Conservation (phyloP, 192 early-diverging fungal species). For the Backusella tarrabulga region DNA sequence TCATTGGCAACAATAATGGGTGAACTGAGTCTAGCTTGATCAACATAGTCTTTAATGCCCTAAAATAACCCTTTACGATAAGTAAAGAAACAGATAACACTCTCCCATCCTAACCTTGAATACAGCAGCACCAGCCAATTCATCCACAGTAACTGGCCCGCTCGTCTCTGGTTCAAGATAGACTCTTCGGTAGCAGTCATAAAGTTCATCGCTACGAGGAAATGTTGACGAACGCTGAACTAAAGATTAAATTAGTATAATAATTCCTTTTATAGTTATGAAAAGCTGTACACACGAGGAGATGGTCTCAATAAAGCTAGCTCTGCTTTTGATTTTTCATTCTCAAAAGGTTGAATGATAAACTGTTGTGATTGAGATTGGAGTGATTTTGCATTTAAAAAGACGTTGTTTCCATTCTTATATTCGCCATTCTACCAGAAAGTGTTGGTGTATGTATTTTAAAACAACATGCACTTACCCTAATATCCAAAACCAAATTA, state of each 20-base stretch:
- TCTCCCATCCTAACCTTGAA: neutral
- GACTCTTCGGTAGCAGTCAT: constrained; percentile 17
- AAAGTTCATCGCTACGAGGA: constrained; percentile 22
- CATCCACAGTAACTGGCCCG: neutral
- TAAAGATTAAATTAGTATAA: neutral
- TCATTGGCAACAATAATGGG: neutral
- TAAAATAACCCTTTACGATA: neutral
- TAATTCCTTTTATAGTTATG: neutral
- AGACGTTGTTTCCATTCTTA: constrained; percentile 18
- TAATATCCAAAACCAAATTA: constrained; percentile 24
- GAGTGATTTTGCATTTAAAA: constrained; percentile 13
- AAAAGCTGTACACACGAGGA: neutral
- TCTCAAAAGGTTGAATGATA: constrained; percentile 25
- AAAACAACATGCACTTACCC: neutral
- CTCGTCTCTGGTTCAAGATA: neutral
- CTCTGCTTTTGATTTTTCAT: constrained; percentile 21
- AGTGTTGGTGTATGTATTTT: no score
- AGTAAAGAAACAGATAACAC: neutral
- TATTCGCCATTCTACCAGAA: constrained; percentile 21
- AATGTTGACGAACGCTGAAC: constrained; percentile 12
- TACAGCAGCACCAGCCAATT: constrained; percentile 19
- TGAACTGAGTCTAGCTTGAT: neutral
- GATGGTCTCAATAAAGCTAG: constrained; percentile 22
- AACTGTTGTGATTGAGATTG: constrained; percentile 20
- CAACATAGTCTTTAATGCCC: constrained; percentile 18